These are phyloP conservation scores for Fonsecaea erecta DNA, from an alignment of 2,329 filamentous ascomycete species.

Conservation along the genomic window DNA sequence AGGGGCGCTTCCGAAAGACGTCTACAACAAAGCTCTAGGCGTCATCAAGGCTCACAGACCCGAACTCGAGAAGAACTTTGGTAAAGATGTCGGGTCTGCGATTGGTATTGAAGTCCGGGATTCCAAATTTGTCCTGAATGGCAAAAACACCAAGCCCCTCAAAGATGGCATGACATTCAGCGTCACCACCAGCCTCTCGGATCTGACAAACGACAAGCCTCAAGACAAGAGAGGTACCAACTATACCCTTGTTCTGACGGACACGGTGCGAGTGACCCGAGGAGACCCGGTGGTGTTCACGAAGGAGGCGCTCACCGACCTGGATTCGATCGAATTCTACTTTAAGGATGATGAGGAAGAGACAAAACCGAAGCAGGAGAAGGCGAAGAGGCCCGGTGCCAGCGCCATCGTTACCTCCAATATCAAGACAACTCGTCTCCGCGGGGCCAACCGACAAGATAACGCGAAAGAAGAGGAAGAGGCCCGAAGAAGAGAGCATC, in stretches of 20 bases:
- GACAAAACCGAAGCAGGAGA: constrained; percentile 79
- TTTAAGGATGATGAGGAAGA: constrained; percentile 92
- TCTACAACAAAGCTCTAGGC: constrained; percentile 83
- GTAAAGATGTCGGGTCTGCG: constrained; percentile 88
- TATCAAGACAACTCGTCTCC: constrained; percentile 89
- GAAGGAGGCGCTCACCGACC: constrained; percentile 85
- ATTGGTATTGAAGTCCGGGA: constrained; percentile 93
- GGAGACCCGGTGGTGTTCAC: constrained; percentile 75
- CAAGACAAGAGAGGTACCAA: constrained; percentile 88
- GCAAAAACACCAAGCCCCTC: constrained; percentile 78
- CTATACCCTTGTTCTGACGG: constrained; percentile 88
- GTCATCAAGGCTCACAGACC: constrained; percentile 89
- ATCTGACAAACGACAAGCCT: constrained; percentile 82
- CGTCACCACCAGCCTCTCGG: constrained; percentile 85
- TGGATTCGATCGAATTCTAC: constrained; percentile 96
- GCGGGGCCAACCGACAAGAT: constrained; percentile 79
- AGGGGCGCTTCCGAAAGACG: constrained; percentile 81
- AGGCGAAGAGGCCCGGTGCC: constrained; percentile 84
- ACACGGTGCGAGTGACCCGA: constrained; percentile 86
- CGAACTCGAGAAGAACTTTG: constrained; percentile 91
- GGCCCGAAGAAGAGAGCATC: constrained; percentile 83
- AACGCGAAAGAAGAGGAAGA: constrained; percentile 78
- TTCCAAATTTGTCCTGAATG: constrained; percentile 78
- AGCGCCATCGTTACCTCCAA: constrained; percentile 92
- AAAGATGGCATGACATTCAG: constrained; percentile 98